A percentile compares a stretch with the other conserved stretches of the same genome.
phyloP scores from a whole-genome alignment of 352 stramenopile species.

The Saprolegnia diclina region DNA sequence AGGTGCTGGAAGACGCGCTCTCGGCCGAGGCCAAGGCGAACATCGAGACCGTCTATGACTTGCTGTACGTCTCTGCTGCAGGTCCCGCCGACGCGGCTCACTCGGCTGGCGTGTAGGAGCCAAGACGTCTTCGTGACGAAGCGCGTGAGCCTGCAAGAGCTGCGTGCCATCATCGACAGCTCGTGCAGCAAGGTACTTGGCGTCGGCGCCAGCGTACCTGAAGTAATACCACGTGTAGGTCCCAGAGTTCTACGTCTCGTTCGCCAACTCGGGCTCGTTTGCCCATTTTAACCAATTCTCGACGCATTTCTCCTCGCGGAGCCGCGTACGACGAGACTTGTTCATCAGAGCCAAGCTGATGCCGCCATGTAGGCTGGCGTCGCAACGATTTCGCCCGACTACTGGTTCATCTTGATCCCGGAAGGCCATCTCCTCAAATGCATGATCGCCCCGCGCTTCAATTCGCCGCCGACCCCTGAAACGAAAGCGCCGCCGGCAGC shows the following conservation, averaged over 20 bases:
- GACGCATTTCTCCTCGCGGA: not conserved
- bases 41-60: not conserved
- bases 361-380: conserved; percentile 15
- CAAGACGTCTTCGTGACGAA: conserved; percentile 17
- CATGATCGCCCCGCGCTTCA: conserved; percentile 7
- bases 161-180: conserved; percentile 2
- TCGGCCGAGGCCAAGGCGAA: not conserved
- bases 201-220: not conserved
- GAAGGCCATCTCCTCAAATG: conserved; percentile 15
- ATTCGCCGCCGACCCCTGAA: not conserved
- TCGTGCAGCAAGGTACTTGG: conserved; percentile 14
- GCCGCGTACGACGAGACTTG: conserved; percentile 9
- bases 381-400: conserved; percentile 7
- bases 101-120: not conserved
- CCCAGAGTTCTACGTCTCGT: conserved; percentile 13
- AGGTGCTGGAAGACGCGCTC: not conserved
- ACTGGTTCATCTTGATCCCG: conserved; percentile 25
- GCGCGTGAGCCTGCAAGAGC: conserved; percentile 17
- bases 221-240: conserved; percentile 6
- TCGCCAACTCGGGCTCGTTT: conserved; percentile 1
- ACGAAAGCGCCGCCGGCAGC: not conserved
- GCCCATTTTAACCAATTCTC: conserved; percentile 14
- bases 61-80: not conserved
- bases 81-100: not conserved
- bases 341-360: not conserved